Conservation (phyloP, 192 early-diverging fungal species). For the Kappamyces sp. region DNA sequence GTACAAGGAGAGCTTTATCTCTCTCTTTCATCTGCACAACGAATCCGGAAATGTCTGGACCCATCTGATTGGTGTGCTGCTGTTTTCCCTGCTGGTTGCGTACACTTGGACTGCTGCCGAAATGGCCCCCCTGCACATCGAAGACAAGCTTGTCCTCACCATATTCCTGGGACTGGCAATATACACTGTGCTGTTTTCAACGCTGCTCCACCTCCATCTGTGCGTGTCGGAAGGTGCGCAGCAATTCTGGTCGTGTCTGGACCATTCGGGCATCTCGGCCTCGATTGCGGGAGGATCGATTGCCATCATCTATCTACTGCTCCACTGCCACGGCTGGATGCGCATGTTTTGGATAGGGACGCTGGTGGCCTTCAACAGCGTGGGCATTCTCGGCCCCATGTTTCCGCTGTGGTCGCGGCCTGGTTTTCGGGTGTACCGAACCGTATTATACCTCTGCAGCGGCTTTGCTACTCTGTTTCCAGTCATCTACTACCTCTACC, state of each 20-base stretch:
- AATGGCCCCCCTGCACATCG: not conserved
- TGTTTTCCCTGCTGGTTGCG: not conserved
- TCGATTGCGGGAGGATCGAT: conserved; percentile 8
- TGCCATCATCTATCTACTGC: conserved; percentile 13
- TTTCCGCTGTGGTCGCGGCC: conserved; percentile 12
- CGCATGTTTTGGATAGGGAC: not conserved
- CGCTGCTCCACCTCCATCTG: conserved; percentile 26
- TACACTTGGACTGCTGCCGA: conserved; percentile 10
- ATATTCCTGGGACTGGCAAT: not conserved
- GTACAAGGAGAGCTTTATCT: conserved; percentile 11
- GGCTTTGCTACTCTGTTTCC: not conserved
- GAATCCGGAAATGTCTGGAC: conserved; percentile 20
- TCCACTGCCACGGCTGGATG: conserved; percentile 12
- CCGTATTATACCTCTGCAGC: not conserved
- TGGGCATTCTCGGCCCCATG: conserved; percentile 26
- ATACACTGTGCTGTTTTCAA: conserved; percentile 9
- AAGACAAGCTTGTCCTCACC: conserved; percentile 9
- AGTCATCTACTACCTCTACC: not conserved
- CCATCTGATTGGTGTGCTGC: conserved; percentile 5
- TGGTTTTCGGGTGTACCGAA: conserved; percentile 6
- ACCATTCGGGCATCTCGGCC: conserved; percentile 32
- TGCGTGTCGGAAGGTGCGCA: conserved; percentile 20
- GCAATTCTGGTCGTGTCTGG: conserved; percentile 24
- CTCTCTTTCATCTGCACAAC: conserved; percentile 18
- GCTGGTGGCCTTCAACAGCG: conserved; percentile 17